phyloP scores from a whole-genome alignment of 2,329 filamentous ascomycete species.

The Helminthosporium solani region DNA sequence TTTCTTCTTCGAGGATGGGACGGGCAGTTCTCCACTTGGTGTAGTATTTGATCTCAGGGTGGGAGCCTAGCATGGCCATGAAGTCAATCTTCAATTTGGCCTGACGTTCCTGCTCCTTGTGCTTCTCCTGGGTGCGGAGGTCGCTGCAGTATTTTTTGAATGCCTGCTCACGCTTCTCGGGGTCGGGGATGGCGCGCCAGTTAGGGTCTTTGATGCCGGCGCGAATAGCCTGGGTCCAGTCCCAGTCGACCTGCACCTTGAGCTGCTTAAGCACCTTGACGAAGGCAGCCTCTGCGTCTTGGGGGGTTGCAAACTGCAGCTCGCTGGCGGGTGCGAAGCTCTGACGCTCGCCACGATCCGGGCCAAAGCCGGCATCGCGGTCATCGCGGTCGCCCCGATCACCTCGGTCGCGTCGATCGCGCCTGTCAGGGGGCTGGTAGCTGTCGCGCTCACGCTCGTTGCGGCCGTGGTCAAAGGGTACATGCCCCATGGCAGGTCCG shows the following conservation, averaged over 20 bases:
- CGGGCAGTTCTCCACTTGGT: slow-evolving; percentile 96
- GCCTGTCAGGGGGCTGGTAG: slow-evolving; percentile 17
- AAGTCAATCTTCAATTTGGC: slow-evolving; percentile 92
- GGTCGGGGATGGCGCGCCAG: slow-evolving; percentile 89
- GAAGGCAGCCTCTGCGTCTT: slow-evolving; percentile 92
- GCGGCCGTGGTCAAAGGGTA: slow-evolving; percentile 42
- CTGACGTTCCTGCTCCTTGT: slow-evolving; percentile 88
- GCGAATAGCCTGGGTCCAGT: slow-evolving; percentile 86
- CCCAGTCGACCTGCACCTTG: slow-evolving; percentile 87
- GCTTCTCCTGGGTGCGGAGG: slow-evolving; percentile 87
- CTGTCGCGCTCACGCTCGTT: slow-evolving; percentile 21
- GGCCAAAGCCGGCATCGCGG: no score
- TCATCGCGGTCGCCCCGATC: slow-evolving; percentile 46
- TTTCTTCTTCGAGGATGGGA: slow-evolving; percentile 91
- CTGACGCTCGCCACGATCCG: slow-evolving; percentile 45
- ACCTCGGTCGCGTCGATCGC: slow-evolving; percentile 30
- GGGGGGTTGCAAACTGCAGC: slow-evolving; percentile 52
- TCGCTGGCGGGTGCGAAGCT: slow-evolving; percentile 55
- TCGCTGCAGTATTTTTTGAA: slow-evolving; percentile 96
- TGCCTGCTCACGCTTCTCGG: slow-evolving; percentile 82
- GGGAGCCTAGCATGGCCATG: slow-evolving; percentile 90
- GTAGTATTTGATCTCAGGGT: slow-evolving; percentile 96
- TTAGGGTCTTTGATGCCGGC: slow-evolving; percentile 86
- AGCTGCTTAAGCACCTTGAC: slow-evolving; percentile 83
- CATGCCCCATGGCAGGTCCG: slow-evolving; percentile 48